phyloP scores from a whole-genome alignment of 192 early-diverging fungal species.

The Podila epigama region DNA sequence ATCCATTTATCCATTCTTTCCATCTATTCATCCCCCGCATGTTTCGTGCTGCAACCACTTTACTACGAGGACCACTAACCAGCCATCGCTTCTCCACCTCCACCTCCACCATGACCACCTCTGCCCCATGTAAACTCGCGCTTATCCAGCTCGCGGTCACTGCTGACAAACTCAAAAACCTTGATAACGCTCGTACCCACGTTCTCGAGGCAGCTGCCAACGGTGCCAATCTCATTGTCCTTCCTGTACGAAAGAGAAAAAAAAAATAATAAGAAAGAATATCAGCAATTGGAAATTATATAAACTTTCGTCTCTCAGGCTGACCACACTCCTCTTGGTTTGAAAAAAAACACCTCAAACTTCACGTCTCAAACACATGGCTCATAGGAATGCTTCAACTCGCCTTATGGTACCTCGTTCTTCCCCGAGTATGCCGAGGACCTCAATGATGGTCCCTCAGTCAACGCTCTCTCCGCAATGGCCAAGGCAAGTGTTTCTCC shows the following conservation, averaged over 20 bases:
- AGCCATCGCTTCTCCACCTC: neutral
- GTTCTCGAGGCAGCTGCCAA: constrained; percentile 85
- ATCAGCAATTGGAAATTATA: no score
- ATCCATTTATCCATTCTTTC: no score
- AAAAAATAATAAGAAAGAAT: no score
- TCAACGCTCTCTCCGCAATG: constrained; percentile 76
- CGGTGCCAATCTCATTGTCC: constrained; percentile 90
- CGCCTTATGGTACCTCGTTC: constrained; percentile 91
- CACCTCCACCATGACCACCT: constrained; percentile 22
- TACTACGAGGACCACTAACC: constrained; percentile 9
- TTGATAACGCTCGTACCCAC: constrained; percentile 74
- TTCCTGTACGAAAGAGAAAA: constrained; percentile 81
- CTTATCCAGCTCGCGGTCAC: constrained; percentile 83
- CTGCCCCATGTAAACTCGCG: constrained; percentile 67
- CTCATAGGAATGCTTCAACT: constrained; percentile 98
- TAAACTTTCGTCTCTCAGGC: no score
- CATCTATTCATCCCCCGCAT: no score
- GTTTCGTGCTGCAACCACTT: constrained; percentile 17
- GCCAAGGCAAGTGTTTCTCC: constrained; percentile 76
- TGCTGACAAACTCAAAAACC: constrained; percentile 80
- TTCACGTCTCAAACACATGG: no score
- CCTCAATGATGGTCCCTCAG: constrained; percentile 73
- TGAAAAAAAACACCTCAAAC: no score
- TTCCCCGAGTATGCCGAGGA: constrained; percentile 94
- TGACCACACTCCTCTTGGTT: no score